These are phyloP conservation scores for Lomentospora prolificans DNA, from an alignment of 2,329 filamentous ascomycete genomes.

Conservation along the genomic window DNA sequence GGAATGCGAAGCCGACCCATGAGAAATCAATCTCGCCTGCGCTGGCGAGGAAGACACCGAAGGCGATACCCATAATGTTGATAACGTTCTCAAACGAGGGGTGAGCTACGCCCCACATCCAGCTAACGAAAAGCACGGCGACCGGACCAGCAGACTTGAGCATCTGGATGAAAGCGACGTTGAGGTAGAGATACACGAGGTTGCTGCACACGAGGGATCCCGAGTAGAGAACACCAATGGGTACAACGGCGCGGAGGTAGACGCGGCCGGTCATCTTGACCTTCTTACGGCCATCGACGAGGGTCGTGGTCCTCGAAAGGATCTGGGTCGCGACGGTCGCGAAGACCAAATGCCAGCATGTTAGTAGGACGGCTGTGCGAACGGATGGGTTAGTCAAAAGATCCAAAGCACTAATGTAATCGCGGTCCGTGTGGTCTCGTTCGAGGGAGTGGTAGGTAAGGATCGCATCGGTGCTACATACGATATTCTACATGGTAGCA, in stretches of 20 bases:
- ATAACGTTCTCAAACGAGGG: constrained; percentile 33
- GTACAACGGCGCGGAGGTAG: constrained; percentile 54
- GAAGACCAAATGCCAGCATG: constrained; percentile 60
- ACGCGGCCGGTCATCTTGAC: constrained; percentile 50
- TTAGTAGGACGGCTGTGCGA: constrained; percentile 49
- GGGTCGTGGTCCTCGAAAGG: constrained; percentile 51
- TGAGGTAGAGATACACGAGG: constrained; percentile 57
- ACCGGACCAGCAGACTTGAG: constrained; percentile 60
- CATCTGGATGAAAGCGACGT: constrained; percentile 62
- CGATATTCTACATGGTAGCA: constrained; percentile 24
- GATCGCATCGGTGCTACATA: no score
- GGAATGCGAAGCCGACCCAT: constrained; percentile 55
- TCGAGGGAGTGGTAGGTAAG: no score
- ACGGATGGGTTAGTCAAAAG: no score
- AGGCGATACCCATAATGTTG: constrained; percentile 42
- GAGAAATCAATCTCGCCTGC: constrained; percentile 61
- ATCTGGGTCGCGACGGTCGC: constrained; percentile 57
- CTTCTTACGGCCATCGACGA: constrained; percentile 53
- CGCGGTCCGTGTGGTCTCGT: neutral
- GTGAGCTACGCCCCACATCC: constrained; percentile 43
- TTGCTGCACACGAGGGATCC: constrained; percentile 58
- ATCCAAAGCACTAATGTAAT: neutral
- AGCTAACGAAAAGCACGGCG: constrained; percentile 55
- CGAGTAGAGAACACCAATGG: constrained; percentile 57
- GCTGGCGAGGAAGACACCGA: constrained; percentile 42